phyloP scores from a whole-genome alignment of 768 basidiomycete genomes.

The Xerocomellus amylosporus region DNA sequence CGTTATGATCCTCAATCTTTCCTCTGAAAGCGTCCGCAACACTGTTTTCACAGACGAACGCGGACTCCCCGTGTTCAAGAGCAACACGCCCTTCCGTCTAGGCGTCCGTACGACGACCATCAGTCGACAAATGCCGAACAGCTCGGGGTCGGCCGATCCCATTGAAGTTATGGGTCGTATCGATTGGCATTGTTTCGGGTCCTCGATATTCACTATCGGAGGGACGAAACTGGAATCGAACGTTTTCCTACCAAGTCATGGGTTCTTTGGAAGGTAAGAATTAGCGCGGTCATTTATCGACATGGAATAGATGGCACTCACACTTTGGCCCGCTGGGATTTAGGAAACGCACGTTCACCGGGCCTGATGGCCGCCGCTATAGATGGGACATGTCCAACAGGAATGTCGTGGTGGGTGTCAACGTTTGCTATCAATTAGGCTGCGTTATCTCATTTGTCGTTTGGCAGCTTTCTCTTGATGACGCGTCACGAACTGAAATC shows the following conservation, averaged over 20 bases:
- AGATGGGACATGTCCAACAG: conserved; percentile 27
- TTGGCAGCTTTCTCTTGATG: conserved; percentile 20
- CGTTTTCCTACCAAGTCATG: conserved; percentile 22
- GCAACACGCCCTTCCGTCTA: conserved; percentile 21
- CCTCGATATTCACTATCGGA: conserved; percentile 31
- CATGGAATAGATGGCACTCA: background rate
- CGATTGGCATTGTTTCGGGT: conserved; percentile 29
- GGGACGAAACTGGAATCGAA: conserved; percentile 25
- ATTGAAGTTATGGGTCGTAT: conserved; percentile 32
- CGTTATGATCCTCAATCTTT: conserved; percentile 26
- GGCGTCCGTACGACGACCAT: conserved; percentile 21
- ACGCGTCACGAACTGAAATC: conserved; percentile 11
- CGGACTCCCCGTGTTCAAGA: conserved; percentile 27
- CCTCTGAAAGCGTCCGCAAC: conserved; percentile 25
- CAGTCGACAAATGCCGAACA: conserved; percentile 5
- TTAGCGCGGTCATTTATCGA: background rate
- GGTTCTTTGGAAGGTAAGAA: conserved; percentile 17
- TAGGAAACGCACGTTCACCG: conserved; percentile 31
- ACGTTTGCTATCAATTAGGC: background rate
- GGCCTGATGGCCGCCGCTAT: conserved; percentile 32
- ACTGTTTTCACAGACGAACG: conserved; percentile 29
- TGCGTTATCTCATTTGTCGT: background rate
- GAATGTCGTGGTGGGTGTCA: conserved; percentile 12
- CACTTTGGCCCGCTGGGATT: background rate
- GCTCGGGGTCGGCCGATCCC: conserved; percentile 12